A percentile compares a stretch with the other conserved stretches of the same genome.
Evolutionary conservation across 305 asterid species (phyloP).

Genomic region (Rubia tinctorum): DNA sequence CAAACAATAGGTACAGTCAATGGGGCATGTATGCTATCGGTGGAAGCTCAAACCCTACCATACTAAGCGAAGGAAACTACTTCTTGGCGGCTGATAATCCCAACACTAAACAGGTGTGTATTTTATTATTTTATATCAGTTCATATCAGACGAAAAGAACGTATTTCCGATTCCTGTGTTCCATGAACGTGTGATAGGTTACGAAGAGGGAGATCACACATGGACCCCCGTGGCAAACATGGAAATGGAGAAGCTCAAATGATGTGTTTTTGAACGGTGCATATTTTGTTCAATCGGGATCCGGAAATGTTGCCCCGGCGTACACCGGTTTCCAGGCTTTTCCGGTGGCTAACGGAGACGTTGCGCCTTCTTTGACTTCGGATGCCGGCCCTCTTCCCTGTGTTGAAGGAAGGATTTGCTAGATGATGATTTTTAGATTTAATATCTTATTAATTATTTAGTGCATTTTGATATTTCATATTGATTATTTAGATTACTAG

Average conservation of each 20-base stretch:
- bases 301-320: not conserved
- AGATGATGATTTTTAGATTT: not conserved
- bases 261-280: not conserved
- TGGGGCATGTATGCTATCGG: not conserved
- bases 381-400: not conserved
- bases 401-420: not conserved
- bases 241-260: not conserved
- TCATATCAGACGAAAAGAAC: too few relatives aligned
- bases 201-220: not conserved
- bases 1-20: not conserved
- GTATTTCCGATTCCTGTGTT: too few relatives aligned
- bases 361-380: not conserved
- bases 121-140: not conserved
- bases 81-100: not conserved
- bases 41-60: not conserved
- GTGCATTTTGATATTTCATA: not conserved
- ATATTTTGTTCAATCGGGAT: not conserved
- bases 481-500: too few relatives aligned
- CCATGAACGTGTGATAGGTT: not conserved
- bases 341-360: not conserved
- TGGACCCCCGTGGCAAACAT: not conserved
- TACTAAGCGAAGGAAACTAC: not conserved
- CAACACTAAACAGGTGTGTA: not conserved
- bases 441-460: not conserved
- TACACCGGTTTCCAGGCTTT: not conserved